These are phyloP conservation scores for Sungouiozyma intestinalis DNA, from an alignment of 805 yeast genomes.

Conservation along the genomic window DNA sequence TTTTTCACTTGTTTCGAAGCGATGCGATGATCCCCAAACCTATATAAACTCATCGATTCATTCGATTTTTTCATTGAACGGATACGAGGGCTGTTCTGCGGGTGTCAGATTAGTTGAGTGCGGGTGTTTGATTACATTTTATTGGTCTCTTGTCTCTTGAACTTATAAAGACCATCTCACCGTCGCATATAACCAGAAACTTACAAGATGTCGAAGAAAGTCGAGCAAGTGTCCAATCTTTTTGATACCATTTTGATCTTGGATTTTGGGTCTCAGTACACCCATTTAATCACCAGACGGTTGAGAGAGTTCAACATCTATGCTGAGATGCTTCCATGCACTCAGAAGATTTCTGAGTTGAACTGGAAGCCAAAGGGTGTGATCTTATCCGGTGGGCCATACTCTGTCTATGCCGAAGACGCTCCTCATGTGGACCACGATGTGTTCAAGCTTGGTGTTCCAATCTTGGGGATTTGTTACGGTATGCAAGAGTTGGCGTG, in stretches of 20 bases:
- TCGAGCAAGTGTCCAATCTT: conserved; percentile 63
- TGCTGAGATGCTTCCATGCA: conserved; percentile 99
- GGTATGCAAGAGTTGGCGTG: conserved; percentile 99
- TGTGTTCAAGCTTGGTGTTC: conserved; percentile 82
- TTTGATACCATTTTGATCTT: conserved; percentile 95
- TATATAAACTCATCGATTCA: neutral
- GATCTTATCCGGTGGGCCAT: conserved; percentile 94
- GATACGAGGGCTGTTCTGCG: no score
- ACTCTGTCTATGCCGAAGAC: conserved; percentile 89
- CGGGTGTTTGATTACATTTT: no score
- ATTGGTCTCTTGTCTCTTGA: neutral
- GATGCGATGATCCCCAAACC: neutral
- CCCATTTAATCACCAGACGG: conserved; percentile 93
- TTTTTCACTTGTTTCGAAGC: neutral
- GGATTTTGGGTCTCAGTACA: conserved; percentile 97
- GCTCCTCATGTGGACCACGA: conserved; percentile 97
- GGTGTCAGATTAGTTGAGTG: no score
- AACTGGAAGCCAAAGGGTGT: conserved; percentile 95
- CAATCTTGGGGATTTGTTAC: conserved; percentile 94
- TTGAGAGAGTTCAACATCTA: conserved; percentile 95
- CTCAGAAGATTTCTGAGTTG: conserved; percentile 89
- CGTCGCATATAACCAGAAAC: no score
- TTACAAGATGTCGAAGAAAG: conserved; percentile 6
- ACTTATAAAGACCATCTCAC: no score
- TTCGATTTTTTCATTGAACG: neutral